Percentiles rank a stretch among this genome's conserved stretches.
Evolutionary conservation across 495 filamentous ascomycete species (phyloP).

Genomic region (Aspergillus campestris): DNA sequence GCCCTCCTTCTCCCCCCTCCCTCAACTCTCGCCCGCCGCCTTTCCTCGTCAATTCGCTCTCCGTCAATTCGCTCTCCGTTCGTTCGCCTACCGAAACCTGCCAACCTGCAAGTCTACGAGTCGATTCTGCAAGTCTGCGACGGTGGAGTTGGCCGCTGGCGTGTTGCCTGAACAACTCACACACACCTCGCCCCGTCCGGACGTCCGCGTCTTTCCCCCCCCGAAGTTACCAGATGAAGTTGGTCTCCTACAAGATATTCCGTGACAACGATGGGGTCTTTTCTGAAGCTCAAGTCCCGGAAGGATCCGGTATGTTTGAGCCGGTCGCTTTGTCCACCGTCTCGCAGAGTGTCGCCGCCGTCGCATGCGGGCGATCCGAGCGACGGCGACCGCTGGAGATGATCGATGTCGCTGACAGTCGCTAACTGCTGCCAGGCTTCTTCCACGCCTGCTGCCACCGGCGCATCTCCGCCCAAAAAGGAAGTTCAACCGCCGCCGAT

Average conservation of each 20-base stretch:
- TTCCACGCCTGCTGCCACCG: conserved; percentile 30
- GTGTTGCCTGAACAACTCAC: conserved; percentile 4
- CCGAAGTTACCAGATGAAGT: conserved; percentile 25
- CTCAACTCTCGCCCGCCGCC: neutral
- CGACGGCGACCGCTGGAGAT: too few species aligned
- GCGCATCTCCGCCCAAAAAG: conserved; percentile 53
- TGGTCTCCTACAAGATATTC: conserved; percentile 15
- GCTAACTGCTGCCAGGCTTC: conserved; percentile 26
- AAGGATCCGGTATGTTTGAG: conserved; percentile 31
- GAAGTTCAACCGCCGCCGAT: conserved; percentile 57
- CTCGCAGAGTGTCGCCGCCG: too few species aligned
- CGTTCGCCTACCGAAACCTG: neutral
- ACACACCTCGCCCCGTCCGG: conserved; percentile 6
- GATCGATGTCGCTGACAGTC: neutral
- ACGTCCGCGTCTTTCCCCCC: conserved; percentile 12
- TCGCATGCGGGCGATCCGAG: too few species aligned
- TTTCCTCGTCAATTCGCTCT: neutral
- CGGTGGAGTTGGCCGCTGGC: neutral
- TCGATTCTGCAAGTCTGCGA: too few species aligned
- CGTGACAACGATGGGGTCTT: conserved; percentile 37
- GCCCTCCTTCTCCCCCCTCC: neutral
- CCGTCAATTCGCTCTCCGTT: neutral
- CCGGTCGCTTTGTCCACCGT: too few species aligned
- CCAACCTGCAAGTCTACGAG: neutral
- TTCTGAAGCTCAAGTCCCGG: conserved; percentile 29